Base-by-base conservation (phyloP, 257 asterid genomes). In the Leonotis leonurus region DNA sequence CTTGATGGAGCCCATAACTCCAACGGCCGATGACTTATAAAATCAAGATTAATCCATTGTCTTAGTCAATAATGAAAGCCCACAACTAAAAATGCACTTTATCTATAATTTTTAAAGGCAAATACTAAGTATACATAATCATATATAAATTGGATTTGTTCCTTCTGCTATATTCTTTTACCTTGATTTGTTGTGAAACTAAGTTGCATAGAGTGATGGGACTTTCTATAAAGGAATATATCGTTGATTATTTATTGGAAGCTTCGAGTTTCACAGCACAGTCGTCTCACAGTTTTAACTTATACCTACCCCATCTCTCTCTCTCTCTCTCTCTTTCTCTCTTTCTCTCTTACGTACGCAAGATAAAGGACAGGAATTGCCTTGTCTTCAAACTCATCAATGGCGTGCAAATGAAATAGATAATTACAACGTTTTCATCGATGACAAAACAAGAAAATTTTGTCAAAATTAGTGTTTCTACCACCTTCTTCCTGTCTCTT, bases 401-500 rank as follows among this genome's bases (percentile, higher is more conserved):
- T 61, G 70, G 72, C 70, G 67, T 43, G 40, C 58, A 73, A 37
- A 73, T 59, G 69, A 56, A 51, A 67, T 29, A 41, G 26, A 11
- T 4, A 14, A 16, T n/a, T 56, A 54, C 76, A 70, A 74, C 75
- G 81, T 77, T 84, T 71, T 75, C 88, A 56, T 71, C 69, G 74
- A 75, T 43, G 71, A 71, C 74, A 66, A 75, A 75, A 75, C 80
- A 75, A 85, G 80, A 73, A 78, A 73, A 74, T 30, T 51, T 70
- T 36, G 65, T 56, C 61, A 45, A 73, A 75, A 39, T 50, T 46
- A 69, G 39, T 11, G 37, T 57, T 54, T 70, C 21, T 59, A 68
- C 40, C 75, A 25, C 62, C 65, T 64, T 73, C 57, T 24, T 29
- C 29, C 53, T 60, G 69, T 68, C 82, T 24, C 57, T 48, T 62